These are phyloP conservation scores for Phaseolus lunatus DNA, from an alignment of 306 rosid species.

Conservation along the genomic window DNA sequence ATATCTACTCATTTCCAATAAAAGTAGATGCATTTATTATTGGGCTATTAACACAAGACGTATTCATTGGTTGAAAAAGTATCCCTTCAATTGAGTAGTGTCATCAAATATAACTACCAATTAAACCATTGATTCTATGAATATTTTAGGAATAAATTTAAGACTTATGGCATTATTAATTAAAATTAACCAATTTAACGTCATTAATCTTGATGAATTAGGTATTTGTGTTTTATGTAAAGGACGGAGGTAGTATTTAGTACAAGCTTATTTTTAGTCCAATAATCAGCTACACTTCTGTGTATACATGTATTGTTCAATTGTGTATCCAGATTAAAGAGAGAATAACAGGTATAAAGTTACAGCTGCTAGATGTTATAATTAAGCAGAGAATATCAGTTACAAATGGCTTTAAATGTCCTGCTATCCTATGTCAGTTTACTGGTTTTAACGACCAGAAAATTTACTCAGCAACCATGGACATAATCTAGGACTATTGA, in stretches of 20 bases:
- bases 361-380: background rate
- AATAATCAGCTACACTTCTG: background rate
- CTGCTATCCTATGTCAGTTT: background rate
- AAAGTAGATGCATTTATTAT: background rate
- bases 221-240: background rate
- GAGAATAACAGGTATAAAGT: background rate
- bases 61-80: background rate
- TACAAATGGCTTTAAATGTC: background rate
- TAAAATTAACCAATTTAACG: background rate
- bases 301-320: background rate
- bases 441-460: background rate
- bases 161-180: background rate
- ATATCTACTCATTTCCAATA: background rate
- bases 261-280: background rate
- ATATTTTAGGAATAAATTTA: background rate
- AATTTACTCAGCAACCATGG: background rate
- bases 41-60: background rate
- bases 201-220: too few relatives aligned
- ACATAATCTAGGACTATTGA: background rate
- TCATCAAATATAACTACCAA: background rate
- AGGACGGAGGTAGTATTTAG: background rate
- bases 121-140: background rate
- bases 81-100: background rate
- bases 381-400: background rate
- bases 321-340: background rate